Conservation (phyloP, 176 grass and related monocot species). For the Triticum monococcum region DNA sequence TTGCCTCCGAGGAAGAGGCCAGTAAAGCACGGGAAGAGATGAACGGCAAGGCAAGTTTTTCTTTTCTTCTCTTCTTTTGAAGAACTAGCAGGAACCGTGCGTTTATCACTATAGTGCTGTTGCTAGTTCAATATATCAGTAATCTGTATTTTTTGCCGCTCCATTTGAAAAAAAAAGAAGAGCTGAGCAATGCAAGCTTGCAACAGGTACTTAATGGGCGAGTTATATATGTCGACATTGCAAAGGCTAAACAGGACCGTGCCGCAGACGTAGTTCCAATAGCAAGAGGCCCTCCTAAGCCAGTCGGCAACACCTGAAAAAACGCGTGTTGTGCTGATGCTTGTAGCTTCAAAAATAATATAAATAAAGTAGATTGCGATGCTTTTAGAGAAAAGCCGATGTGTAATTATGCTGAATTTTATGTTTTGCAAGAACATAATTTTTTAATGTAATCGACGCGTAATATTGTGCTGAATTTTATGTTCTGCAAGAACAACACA, state of each 20-base stretch:
- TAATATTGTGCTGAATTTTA: neutral
- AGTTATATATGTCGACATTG: constrained; percentile 62
- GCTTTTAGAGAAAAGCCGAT: neutral
- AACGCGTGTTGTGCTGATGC: neutral
- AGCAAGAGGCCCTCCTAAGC: constrained; percentile 39
- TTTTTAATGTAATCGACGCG: too few relatives aligned
- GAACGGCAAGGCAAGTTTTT: constrained; percentile 75
- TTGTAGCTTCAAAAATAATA: neutral
- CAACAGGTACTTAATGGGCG: constrained; percentile 49
- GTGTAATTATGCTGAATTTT: neutral
- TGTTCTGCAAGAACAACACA: neutral
- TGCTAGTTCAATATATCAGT: neutral
- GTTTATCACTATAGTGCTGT: neutral
- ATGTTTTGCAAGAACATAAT: neutral
- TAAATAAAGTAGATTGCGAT: neutral
- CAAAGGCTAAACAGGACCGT: constrained; percentile 35
- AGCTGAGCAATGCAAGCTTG: constrained; percentile 10
- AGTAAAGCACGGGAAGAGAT: constrained; percentile 55
- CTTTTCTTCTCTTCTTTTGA: neutral
- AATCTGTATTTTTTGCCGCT: neutral
- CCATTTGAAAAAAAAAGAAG: neutral
- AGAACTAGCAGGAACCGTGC: neutral
- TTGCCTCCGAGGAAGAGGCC: constrained; percentile 49
- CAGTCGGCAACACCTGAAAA: constrained; percentile 6
- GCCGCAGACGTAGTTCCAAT: constrained; percentile 16